These are phyloP conservation scores for Peribolospora kevripleyi DNA, from an alignment of 768 basidiomycete genomes.

Conservation along the genomic window DNA sequence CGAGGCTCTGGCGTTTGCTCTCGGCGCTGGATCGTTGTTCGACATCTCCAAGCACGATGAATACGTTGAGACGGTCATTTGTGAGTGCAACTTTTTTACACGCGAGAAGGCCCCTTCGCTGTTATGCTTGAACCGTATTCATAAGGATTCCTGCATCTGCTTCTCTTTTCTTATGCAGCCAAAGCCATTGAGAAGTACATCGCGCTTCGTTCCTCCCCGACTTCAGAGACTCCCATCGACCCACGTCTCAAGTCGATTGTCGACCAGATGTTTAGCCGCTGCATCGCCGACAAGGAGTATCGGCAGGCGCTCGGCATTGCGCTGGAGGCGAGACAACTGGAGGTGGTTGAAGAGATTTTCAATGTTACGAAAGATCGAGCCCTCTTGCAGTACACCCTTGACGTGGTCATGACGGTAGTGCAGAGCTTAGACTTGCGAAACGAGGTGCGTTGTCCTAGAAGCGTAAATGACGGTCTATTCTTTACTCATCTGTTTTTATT, in stretches of 20 bases:
- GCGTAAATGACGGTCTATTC: neutral
- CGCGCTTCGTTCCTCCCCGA: slow-evolving; percentile 36
- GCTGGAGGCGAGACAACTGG: slow-evolving; percentile 66
- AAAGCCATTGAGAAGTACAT: slow-evolving; percentile 93
- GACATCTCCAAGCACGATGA: slow-evolving; percentile 38
- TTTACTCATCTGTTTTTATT: neutral
- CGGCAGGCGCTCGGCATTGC: slow-evolving; percentile 79
- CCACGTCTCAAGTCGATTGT: slow-evolving; percentile 57
- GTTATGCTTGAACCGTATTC: too few relatives aligned
- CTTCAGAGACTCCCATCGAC: slow-evolving; percentile 41
- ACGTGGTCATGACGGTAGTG: slow-evolving; percentile 68
- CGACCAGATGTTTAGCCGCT: slow-evolving; percentile 64
- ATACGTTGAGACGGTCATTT: slow-evolving; percentile 81
- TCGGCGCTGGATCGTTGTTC: slow-evolving; percentile 70
- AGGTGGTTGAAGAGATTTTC: slow-evolving; percentile 60
- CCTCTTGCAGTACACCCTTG: slow-evolving; percentile 72
- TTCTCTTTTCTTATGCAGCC: slow-evolving; percentile 27
- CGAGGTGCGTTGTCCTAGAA: slow-evolving; percentile 19
- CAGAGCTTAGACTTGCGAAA: slow-evolving; percentile 37
- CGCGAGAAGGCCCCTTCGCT: too few relatives aligned
- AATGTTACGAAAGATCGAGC: slow-evolving; percentile 45
- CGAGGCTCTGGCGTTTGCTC: slow-evolving; percentile 82
- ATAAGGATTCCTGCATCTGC: too few relatives aligned
- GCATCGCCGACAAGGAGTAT: slow-evolving; percentile 67
- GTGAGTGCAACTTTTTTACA: slow-evolving; percentile 28